These are phyloP conservation scores for Pythium sp. DNA, from an alignment of 352 stramenopile genomes.

Conservation along the genomic window DNA sequence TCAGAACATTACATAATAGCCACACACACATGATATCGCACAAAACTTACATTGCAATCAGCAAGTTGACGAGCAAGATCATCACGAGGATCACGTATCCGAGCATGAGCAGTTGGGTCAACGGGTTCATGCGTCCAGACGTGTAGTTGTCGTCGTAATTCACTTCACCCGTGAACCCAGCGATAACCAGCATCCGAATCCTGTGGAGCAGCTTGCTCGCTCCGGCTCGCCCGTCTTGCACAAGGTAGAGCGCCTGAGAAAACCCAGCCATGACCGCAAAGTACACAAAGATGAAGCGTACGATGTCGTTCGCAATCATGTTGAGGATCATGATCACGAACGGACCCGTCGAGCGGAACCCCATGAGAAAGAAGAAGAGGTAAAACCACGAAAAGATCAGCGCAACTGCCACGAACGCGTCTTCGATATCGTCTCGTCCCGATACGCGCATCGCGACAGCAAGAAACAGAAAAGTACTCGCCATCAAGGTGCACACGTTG, in stretches of 20 bases:
- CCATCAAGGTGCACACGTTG: conserved; percentile 51
- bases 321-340: conserved; percentile 70
- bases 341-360: conserved; percentile 56
- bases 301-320: conserved; percentile 61
- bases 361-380: conserved; percentile 65
- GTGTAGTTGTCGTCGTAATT: conserved; percentile 63
- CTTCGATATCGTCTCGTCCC: conserved; percentile 28
- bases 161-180: conserved; percentile 55
- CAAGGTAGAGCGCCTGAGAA: conserved; percentile 50
- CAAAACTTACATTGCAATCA: conserved; percentile 54
- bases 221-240: conserved; percentile 42
- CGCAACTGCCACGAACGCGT: conserved; percentile 39
- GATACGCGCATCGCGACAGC: conserved; percentile 25
- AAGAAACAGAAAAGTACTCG: conserved; percentile 33
- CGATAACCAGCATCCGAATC: conserved; percentile 49
- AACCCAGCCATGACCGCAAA: conserved; percentile 53
- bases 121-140: conserved; percentile 36
- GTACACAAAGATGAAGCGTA: conserved; percentile 59
- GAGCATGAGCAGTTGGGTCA: conserved; percentile 54
- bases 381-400: conserved; percentile 64
- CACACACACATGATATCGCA: not conserved
- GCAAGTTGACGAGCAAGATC: conserved; percentile 63
- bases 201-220: conserved; percentile 29
- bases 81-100: conserved; percentile 62
- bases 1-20: conserved; percentile 2